These are phyloP conservation scores for Castanospermum australe DNA, from an alignment of 306 rosid genomes.

Conservation along the genomic window DNA sequence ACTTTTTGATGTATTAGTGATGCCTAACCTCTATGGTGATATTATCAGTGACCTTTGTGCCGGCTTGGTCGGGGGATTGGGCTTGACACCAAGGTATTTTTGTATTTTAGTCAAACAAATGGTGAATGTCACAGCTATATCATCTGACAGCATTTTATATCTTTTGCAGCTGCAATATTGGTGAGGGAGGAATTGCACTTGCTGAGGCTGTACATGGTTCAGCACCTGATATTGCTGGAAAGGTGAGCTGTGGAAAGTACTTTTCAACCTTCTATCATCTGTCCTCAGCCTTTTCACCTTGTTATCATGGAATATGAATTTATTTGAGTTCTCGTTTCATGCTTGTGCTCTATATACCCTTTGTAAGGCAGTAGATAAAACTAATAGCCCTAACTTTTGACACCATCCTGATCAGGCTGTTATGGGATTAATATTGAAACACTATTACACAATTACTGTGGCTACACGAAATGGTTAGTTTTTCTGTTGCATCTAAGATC, in stretches of 20 bases:
- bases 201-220: constrained; percentile 99
- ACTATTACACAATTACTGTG: background rate
- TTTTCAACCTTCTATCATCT: background rate
- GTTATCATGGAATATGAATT: background rate
- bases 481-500: background rate
- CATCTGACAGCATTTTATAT: constrained; percentile 31
- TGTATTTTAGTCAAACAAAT: background rate
- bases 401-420: background rate
- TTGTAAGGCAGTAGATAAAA: background rate
- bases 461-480: background rate
- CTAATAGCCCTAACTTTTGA: background rate
- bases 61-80: constrained; percentile 97
- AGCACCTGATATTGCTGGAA: constrained; percentile 99
- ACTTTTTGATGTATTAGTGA: constrained; percentile 93
- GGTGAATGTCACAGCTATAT: background rate
- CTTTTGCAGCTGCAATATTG: constrained; percentile 81
- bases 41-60: constrained; percentile 99
- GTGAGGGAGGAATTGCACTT: constrained; percentile 98
- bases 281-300: background rate
- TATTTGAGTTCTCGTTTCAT: background rate
- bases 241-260: constrained; percentile 50
- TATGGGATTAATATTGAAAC: background rate
- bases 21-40: constrained; percentile 99
- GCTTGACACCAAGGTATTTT: constrained; percentile 88
- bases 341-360: background rate